Conservation (phyloP, 257 asterid species). For the Eucommia ulmoides region DNA sequence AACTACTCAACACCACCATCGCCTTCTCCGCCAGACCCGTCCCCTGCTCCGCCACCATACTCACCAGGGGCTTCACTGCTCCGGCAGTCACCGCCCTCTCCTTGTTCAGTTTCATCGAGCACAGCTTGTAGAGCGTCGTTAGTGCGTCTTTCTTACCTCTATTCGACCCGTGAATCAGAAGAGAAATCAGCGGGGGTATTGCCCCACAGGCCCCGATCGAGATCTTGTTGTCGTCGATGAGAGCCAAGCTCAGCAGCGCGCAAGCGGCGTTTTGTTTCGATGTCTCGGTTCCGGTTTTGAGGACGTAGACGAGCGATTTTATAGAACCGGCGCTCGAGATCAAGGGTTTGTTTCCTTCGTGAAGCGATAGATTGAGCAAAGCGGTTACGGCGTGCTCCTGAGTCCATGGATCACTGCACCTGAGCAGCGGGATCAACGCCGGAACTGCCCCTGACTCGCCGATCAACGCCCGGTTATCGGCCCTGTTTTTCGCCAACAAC, state of each 20-base stretch:
- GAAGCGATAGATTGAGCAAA: slow-evolving; percentile 70
- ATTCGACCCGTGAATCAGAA: slow-evolving; percentile 59
- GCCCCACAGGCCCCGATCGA: slow-evolving; percentile 91
- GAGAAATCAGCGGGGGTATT: slow-evolving; percentile 64
- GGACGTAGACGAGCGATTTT: slow-evolving; percentile 62
- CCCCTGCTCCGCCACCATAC: slow-evolving; percentile 52
- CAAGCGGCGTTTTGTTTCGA: slow-evolving; percentile 96
- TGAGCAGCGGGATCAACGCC: slow-evolving; percentile 61
- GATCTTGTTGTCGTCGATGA: slow-evolving; percentile 66
- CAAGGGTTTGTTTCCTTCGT: slow-evolving; percentile 48
- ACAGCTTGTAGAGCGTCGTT: slow-evolving; percentile 76
- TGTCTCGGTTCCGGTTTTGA: slow-evolving; percentile 73
- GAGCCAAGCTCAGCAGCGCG: slow-evolving; percentile 65
- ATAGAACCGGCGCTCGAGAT: slow-evolving; percentile 51
- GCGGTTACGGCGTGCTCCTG: slow-evolving; percentile 96
- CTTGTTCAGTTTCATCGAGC: slow-evolving; percentile 60
- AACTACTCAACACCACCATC: slow-evolving; percentile 85
- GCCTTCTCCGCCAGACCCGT: slow-evolving; percentile 91
- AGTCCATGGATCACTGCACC: slow-evolving; percentile 64
- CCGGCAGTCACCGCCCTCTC: slow-evolving; percentile 91
- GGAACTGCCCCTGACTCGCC: slow-evolving; percentile 88
- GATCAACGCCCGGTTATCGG: slow-evolving; percentile 79
- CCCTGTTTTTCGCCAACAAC: slow-evolving; percentile 63
- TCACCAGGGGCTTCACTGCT: slow-evolving; percentile 66
- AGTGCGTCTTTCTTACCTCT: slow-evolving; percentile 88